Evolutionary conservation across 306 rosid genomes (phyloP), one percentile per base, ranked within the genome.

Genomic region (Trifolium pratense): DNA sequence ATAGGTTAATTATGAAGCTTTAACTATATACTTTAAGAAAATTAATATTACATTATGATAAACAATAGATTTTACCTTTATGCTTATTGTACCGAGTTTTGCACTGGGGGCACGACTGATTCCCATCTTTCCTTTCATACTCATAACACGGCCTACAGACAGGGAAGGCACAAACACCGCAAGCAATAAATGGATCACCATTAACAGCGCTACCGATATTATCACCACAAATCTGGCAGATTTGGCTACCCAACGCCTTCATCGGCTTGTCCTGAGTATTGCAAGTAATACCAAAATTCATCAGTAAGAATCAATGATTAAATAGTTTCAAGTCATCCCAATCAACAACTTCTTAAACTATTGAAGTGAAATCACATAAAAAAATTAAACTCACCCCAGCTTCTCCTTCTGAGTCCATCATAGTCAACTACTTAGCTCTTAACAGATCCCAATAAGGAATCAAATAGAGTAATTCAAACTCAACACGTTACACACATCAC

Each of bases 111-210:
- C 98, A 93, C 63, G 98, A 91, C 82, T 89, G 93, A 68, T 89
- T 93, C 58, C 98, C 98, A 81, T 93, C 97, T 84, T 93, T 93
- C 86, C 98, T 85, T 80, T 93, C 98, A 36, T 93, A 93, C 83
- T 93, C 98, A 72, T 93, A 93, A 80, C 98, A 93, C 0, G 97
- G 88, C 78, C 98, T 79, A 81, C 98, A 93, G 13, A 93, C 98
- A 40, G 98, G 98, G 73, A 93, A 93, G 13, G 94, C 85, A 42
- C 98, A 93, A 29, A 87, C 89, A 39, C 82, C 75, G 51, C 98
- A 93, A 13, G 98, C 98, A 72, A 73, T 76, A 74, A 93, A 93
- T 7, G 87, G 87, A 9, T 89, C 88, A 0, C 94, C 94, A 39
- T 84, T 83, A 26, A 79, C 84, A 15, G 89, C 79, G 84, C 69